phyloP scores from a whole-genome alignment of 1,139 yeast genomes.

The Kodamaea plutei region DNA sequence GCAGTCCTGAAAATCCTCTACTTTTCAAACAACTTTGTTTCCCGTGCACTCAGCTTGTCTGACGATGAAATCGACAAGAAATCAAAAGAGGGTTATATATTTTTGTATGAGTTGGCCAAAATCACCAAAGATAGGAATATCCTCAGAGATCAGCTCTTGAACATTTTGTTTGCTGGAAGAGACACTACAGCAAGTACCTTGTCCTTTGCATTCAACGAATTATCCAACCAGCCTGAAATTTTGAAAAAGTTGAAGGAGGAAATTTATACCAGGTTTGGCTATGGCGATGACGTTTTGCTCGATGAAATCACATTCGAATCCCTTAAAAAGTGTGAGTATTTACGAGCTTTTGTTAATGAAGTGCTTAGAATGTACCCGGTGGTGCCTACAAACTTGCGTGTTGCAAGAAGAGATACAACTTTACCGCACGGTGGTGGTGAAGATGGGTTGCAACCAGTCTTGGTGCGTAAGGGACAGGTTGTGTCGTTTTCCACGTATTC shows the following conservation, averaged over 20 bases:
- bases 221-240: conserved; percentile 36
- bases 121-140: conserved; percentile 39
- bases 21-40: conserved; percentile 31
- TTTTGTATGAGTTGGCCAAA: conserved; percentile 42
- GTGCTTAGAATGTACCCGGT: conserved; percentile 51
- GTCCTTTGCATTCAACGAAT: conserved; percentile 37
- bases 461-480: conserved; percentile 43
- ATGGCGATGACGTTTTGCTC: conserved; percentile 25
- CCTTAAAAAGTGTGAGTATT: conserved; percentile 45
- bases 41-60: conserved; percentile 20
- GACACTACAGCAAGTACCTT: conserved; percentile 45
- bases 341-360: conserved; percentile 47
- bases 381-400: conserved; percentile 50
- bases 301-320: conserved; percentile 43
- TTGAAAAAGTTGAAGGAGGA: conserved; percentile 31
- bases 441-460: conserved; percentile 38
- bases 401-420: conserved; percentile 41
- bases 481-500: conserved; percentile 41
- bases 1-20: conserved; percentile 15
- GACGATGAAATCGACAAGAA: conserved; percentile 33
- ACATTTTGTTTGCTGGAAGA: conserved; percentile 43
- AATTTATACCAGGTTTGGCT: conserved; percentile 31
- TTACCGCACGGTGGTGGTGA: conserved; percentile 52
- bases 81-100: conserved; percentile 35
- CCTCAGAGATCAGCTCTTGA: conserved; percentile 42